Conservation (phyloP, 768 basidiomycete species). For the Kwoniella shandongensis region DNA sequence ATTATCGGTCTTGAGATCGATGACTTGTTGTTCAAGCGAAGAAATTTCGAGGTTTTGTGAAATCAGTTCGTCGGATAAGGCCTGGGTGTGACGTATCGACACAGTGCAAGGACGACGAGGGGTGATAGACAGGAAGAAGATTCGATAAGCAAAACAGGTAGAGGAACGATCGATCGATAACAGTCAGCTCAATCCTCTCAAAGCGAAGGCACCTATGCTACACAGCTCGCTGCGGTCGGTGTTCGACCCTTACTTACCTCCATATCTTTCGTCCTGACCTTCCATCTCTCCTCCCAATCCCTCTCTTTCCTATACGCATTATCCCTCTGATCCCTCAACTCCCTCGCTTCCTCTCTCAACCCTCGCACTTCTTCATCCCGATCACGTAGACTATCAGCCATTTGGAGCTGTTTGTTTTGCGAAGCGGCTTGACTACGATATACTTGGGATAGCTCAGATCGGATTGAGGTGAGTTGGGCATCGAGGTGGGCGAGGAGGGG, state of each 20-base stretch:
- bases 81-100: conserved; percentile 57
- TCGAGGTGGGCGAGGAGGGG: conserved; percentile 91
- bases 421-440: conserved; percentile 84
- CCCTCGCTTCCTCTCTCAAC: conserved; percentile 76
- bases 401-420: conserved; percentile 88
- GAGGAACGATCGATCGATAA: too few species aligned
- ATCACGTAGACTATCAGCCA: conserved; percentile 93
- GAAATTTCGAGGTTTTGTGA: conserved; percentile 87
- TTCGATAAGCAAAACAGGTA: too few species aligned
- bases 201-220: too few species aligned
- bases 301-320: conserved; percentile 71
- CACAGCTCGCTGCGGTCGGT: neutral
- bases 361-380: conserved; percentile 83
- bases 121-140: too few species aligned
- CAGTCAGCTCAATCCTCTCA: too few species aligned
- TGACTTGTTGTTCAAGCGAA: conserved; percentile 83
- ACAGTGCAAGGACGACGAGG: conserved; percentile 7
- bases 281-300: conserved; percentile 65
- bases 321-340: conserved; percentile 71
- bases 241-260: conserved; percentile 61
- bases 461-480: conserved; percentile 84
- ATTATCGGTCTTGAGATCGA: conserved; percentile 85
- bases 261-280: conserved; percentile 76
- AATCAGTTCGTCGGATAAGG: conserved; percentile 90
- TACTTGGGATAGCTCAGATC: conserved; percentile 87